A percentile compares a stretch with the other conserved stretches of the same genome.
phyloP scores from a whole-genome alignment of 495 filamentous ascomycete genomes.

The Aspergillus saccharolyticus region DNA sequence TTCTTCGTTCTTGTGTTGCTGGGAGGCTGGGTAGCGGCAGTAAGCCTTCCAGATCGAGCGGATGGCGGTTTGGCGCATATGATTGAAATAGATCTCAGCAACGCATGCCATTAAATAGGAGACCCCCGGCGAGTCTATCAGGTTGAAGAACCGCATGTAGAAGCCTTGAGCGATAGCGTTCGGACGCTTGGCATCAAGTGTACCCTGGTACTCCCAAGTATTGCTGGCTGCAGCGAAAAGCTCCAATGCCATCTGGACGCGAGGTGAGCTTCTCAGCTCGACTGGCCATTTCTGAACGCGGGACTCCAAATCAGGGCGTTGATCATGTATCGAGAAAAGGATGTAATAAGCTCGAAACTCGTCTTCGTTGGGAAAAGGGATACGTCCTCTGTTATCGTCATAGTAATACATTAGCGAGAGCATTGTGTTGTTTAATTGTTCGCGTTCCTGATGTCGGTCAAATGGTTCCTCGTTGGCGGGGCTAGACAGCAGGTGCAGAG shows the following conservation, averaged over 20 bases:
- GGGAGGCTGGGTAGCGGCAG: conserved; percentile 50
- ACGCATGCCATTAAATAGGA: conserved; percentile 93
- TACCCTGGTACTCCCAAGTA: conserved; percentile 57
- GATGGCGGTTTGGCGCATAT: conserved; percentile 71
- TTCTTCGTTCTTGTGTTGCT: conserved; percentile 66
- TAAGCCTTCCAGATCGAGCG: conserved; percentile 60
- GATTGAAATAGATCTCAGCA: conserved; percentile 83
- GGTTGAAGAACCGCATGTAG: conserved; percentile 66
- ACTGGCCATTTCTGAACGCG: conserved; percentile 67
- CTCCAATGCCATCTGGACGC: conserved; percentile 62
- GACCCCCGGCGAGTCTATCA: conserved; percentile 62
- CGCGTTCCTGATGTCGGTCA: conserved; percentile 80
- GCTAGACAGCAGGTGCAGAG: conserved; percentile 75
- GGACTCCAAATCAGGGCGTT: conserved; percentile 63
- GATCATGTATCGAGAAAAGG: conserved; percentile 73
- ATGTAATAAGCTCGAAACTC: conserved; percentile 91
- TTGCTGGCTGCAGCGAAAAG: conserved; percentile 66
- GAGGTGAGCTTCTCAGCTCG: conserved; percentile 48
- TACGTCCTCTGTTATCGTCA: conserved; percentile 59
- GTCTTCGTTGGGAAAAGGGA: conserved; percentile 64
- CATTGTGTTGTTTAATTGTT: conserved; percentile 85
- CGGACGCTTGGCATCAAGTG: conserved; percentile 52
- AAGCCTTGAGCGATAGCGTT: conserved; percentile 58
- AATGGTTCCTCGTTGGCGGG: conserved; percentile 67
- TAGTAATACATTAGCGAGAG: conserved; percentile 86